These are phyloP conservation scores for Trifolium repens DNA, from an alignment of 306 rosid species.

Conservation along the genomic window DNA sequence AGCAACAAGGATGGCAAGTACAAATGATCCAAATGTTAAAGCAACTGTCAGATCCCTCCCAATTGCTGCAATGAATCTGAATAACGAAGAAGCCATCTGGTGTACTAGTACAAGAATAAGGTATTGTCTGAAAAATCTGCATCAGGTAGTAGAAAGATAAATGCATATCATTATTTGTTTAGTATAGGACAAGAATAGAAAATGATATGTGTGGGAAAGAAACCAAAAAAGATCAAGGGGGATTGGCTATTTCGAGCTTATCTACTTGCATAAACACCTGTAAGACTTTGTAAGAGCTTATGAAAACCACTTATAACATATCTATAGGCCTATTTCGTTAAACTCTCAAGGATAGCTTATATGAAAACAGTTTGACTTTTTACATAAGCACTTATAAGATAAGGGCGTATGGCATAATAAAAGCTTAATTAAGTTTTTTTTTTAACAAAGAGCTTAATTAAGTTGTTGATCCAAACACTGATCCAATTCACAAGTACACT, in stretches of 20 bases:
- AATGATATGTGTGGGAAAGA: background rate
- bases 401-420: no score
- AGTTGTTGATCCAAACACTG: background rate
- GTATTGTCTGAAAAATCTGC: conserved; percentile 65
- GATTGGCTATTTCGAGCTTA: background rate
- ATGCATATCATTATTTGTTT: background rate
- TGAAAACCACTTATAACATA: background rate
- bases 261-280: background rate
- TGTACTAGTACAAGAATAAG: conserved; percentile 55
- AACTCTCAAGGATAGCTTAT: no score
- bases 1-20: conserved; percentile 52
- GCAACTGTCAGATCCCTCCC: conserved; percentile 64
- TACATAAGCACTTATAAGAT: no score
- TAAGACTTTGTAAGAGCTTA: background rate
- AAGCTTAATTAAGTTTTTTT: no score
- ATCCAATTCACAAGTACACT: background rate
- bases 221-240: background rate
- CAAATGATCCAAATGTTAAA: conserved; percentile 54
- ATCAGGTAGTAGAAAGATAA: conserved; percentile 17
- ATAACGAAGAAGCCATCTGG: conserved; percentile 65
- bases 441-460: no score
- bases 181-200: background rate
- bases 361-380: no score
- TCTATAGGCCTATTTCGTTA: background rate
- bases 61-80: conserved; percentile 59